A percentile compares a stretch with the other conserved stretches of the same genome.
Evolutionary conservation across 75 land plant genomes (phyloP).

Genomic region (Chamaecyparis obtusa): DNA sequence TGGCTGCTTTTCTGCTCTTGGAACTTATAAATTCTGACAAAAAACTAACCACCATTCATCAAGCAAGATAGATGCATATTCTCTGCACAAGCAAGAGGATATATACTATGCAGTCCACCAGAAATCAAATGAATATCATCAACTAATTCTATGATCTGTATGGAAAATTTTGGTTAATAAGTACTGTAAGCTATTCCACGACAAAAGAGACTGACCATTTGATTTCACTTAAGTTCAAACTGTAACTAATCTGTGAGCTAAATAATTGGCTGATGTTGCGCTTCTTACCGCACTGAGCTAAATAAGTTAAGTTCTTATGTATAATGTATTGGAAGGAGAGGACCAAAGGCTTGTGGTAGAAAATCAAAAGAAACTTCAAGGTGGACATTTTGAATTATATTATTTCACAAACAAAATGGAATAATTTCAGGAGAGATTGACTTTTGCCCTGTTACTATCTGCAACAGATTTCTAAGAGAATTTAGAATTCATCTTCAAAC

Average conservation of each 20-base stretch:
- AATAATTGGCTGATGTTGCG: too few relatives aligned
- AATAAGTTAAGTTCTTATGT: too few relatives aligned
- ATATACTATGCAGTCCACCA: neutral
- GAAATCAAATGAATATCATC: neutral
- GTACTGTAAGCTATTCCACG: too few relatives aligned
- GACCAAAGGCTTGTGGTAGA: neutral
- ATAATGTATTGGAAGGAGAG: too few relatives aligned
- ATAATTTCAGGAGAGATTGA: too few relatives aligned
- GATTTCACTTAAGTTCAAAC: neutral
- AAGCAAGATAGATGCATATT: neutral
- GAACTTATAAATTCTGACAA: neutral
- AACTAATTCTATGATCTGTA: too few relatives aligned
- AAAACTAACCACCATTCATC: neutral
- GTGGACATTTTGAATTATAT: neutral
- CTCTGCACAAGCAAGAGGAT: neutral
- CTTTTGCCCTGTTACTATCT: too few relatives aligned
- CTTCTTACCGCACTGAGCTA: too few relatives aligned
- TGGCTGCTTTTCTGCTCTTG: neutral
- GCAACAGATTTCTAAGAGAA: neutral
- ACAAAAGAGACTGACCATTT: neutral
- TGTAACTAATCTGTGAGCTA: too few relatives aligned
- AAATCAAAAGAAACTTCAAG: too few relatives aligned
- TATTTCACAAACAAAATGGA: too few relatives aligned
- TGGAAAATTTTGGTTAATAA: neutral
- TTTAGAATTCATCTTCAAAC: neutral